Evolutionary conservation across 1,284 basidiomycete species (phyloP).

Genomic region (Microstroma glucosiphilum): DNA sequence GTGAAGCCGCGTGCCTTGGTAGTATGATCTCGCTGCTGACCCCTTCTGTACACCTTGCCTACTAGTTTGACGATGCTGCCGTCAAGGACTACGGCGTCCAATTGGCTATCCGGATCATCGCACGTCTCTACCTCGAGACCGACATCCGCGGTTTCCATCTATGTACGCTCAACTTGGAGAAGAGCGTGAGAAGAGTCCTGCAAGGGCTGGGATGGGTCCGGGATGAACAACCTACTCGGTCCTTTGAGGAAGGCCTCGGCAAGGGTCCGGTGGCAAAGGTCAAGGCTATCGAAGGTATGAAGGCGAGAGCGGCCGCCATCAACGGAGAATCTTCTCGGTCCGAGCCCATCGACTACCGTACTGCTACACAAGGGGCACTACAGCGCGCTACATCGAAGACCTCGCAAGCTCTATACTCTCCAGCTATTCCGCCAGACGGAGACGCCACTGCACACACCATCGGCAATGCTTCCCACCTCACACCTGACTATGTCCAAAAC

Average conservation of each 20-base stretch:
- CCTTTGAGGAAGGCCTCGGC: too few relatives aligned
- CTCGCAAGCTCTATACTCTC: neutral
- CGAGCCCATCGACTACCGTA: slow-evolving; percentile 23
- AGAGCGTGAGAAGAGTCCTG: slow-evolving; percentile 82
- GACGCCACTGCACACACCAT: too few relatives aligned
- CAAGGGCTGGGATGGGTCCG: slow-evolving; percentile 47
- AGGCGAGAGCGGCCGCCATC: slow-evolving; percentile 13
- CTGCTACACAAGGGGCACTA: slow-evolving; percentile 25
- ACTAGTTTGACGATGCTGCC: slow-evolving; percentile 66
- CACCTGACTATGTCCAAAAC: neutral
- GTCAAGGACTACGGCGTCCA: slow-evolving; percentile 76
- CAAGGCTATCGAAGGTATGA: slow-evolving; percentile 8
- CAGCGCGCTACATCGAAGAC: slow-evolving; percentile 12
- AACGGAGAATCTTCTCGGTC: neutral
- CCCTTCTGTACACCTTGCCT: slow-evolving; percentile 7
- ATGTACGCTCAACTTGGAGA: slow-evolving; percentile 95
- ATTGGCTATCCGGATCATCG: slow-evolving; percentile 64
- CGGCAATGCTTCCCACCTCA: slow-evolving; percentile 2
- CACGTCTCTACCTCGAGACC: slow-evolving; percentile 57
- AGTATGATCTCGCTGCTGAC: slow-evolving; percentile 15
- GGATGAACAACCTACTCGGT: neutral
- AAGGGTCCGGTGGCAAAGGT: neutral
- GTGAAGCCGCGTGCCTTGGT: slow-evolving; percentile 37
- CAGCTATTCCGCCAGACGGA: neutral
- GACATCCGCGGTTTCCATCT: slow-evolving; percentile 80